Percentiles rank a stretch among this genome's conserved stretches.
Conservation (phyloP, 805 yeast species). For the Candida lessepsii region DNA sequence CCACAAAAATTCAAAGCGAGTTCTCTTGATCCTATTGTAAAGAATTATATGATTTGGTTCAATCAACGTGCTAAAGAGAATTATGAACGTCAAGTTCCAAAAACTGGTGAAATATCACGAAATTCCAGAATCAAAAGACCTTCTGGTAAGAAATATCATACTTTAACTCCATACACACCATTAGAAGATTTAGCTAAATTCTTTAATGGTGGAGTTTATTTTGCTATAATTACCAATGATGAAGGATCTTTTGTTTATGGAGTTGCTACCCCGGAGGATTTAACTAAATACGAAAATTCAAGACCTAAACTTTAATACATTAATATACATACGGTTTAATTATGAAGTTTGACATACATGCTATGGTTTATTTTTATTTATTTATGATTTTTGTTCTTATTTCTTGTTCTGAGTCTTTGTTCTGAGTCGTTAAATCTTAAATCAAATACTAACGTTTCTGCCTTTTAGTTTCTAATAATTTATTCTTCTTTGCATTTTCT, state of each 20-base stretch:
- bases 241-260: conserved; percentile 55
- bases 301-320: conserved; percentile 33
- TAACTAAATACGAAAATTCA: conserved; percentile 40
- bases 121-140: conserved; percentile 36
- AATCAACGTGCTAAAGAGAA: conserved; percentile 33
- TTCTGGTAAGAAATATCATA: conserved; percentile 33
- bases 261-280: conserved; percentile 53
- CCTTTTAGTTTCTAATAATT: conserved; percentile 9
- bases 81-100: conserved; percentile 23
- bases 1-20: conserved; percentile 23
- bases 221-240: conserved; percentile 57
- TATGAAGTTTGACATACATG: too few relatives aligned
- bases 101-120: conserved; percentile 1
- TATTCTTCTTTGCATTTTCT: conserved; percentile 52
- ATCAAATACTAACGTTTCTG: neutral
- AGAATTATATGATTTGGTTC: conserved; percentile 45
- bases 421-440: too few relatives aligned
- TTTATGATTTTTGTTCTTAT: neutral
- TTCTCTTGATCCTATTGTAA: conserved; percentile 26
- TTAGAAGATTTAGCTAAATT: conserved; percentile 52
- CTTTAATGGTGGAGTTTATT: conserved; percentile 48
- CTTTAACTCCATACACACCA: conserved; percentile 54
- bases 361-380: too few relatives aligned
- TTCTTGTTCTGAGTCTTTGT: too few relatives aligned
- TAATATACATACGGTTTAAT: conserved; percentile 5